These are phyloP conservation scores for Phytophthora rubi DNA, from an alignment of 352 stramenopile genomes.

Conservation along the genomic window DNA sequence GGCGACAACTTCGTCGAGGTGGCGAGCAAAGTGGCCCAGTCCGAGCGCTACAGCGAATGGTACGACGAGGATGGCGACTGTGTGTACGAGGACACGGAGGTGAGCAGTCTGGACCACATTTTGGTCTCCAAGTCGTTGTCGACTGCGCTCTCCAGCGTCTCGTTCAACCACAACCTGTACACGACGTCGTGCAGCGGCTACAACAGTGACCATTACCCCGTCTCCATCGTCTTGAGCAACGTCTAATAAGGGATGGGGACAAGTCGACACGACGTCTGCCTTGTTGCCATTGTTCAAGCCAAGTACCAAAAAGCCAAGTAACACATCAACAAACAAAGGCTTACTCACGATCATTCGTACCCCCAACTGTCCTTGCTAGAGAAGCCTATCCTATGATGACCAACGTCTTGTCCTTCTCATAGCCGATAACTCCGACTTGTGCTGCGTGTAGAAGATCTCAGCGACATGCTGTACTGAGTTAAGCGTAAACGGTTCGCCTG, in stretches of 20 bases:
- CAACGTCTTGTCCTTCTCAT: no score
- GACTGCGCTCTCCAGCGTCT: slow-evolving; percentile 43
- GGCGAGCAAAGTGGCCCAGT: slow-evolving; percentile 44
- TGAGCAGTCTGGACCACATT: slow-evolving; percentile 69
- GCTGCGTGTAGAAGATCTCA: no score
- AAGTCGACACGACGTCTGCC: neutral
- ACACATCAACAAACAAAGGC: neutral
- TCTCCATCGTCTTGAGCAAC: slow-evolving; percentile 42
- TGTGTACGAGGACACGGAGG: slow-evolving; percentile 52
- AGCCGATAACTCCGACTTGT: no score
- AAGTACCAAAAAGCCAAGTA: neutral
- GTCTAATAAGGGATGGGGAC: neutral
- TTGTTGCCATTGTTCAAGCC: neutral
- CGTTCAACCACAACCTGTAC: slow-evolving; percentile 64
- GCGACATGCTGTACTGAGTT: no score
- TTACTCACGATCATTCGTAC: neutral
- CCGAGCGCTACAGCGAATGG: slow-evolving; percentile 64
- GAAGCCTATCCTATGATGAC: slow-evolving; percentile 19
- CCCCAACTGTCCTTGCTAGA: neutral
- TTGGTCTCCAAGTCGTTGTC: slow-evolving; percentile 61
- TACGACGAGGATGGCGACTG: slow-evolving; percentile 71
- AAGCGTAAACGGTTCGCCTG: no score
- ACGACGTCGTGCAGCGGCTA: slow-evolving; percentile 54
- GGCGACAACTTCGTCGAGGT: slow-evolving; percentile 54
- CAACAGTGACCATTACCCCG: slow-evolving; percentile 69